Evolutionary conservation across 2,329 filamentous ascomycete genomes (phyloP).

Genomic region (Apiospora pterosperma): DNA sequence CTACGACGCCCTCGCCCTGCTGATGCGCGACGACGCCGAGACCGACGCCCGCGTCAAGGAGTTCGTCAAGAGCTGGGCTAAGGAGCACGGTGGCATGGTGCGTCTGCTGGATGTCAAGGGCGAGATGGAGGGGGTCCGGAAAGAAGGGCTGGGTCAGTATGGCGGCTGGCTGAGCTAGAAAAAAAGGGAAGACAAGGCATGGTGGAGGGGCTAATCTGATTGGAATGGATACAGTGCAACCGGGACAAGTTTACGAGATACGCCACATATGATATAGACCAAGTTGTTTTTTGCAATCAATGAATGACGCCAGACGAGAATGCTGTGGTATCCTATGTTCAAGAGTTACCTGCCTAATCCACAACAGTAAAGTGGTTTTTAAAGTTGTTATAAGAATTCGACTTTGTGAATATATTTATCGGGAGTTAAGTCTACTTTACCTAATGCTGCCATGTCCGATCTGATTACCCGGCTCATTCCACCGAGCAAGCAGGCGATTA

Average conservation of each 20-base stretch:
- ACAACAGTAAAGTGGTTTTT: too few species aligned
- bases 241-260: neutral
- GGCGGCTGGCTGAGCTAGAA: conserved; percentile 21
- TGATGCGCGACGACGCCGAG: conserved; percentile 70
- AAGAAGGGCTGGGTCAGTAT: conserved; percentile 23
- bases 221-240: neutral
- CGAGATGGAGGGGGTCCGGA: conserved; percentile 29
- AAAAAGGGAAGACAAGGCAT: neutral
- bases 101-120: conserved; percentile 52
- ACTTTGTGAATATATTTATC: too few species aligned
- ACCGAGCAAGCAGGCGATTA: too few species aligned
- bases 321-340: too few species aligned
- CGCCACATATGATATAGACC: neutral
- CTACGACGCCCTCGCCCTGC: conserved; percentile 81
- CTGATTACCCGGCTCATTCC: too few species aligned
- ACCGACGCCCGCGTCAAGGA: conserved; percentile 58
- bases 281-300: neutral
- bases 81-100: conserved; percentile 57
- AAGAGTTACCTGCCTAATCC: too few species aligned
- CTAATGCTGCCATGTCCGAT: too few species aligned
- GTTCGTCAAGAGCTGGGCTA: conserved; percentile 65
- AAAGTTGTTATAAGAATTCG: too few species aligned
- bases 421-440: too few species aligned
- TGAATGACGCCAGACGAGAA: too few species aligned
- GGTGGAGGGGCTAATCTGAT: too few species aligned